A percentile compares a stretch with the other conserved stretches of the same genome.
phyloP scores from a whole-genome alignment of 2,329 filamentous ascomycete genomes.

The Fusarium tanahbumbuense region DNA sequence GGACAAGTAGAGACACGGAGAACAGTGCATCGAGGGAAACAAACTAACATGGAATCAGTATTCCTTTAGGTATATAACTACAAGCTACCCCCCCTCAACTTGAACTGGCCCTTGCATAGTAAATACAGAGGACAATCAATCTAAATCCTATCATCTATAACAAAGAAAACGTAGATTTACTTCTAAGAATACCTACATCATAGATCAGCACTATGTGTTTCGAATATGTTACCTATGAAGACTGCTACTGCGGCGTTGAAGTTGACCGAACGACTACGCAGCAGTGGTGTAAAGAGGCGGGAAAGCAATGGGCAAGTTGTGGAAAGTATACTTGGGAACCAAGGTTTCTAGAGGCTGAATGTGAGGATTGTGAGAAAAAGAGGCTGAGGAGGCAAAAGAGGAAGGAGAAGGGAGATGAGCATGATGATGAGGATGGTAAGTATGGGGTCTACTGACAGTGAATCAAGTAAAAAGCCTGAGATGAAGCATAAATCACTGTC shows the following conservation, averaged over 20 bases:
- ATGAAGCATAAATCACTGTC: not conserved
- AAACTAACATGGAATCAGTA: not conserved
- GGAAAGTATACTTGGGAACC: not conserved
- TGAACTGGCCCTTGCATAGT: too few species aligned
- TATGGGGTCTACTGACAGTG: too few species aligned
- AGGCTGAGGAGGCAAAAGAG: not conserved
- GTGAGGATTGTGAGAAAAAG: not conserved
- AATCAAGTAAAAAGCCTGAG: not conserved
- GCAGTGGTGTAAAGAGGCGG: not conserved
- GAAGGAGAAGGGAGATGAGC: not conserved
- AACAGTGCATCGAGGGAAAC: not conserved
- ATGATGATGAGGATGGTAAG: not conserved
- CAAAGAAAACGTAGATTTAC: rapidly evolving
- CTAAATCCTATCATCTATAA: rapidly evolving
- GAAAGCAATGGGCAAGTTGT: not conserved
- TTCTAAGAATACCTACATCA: not conserved
- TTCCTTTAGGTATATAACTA: not conserved
- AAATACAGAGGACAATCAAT: rapidly evolving
- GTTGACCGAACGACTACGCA: not conserved
- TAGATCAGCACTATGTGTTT: not conserved
- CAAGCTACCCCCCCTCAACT: not conserved
- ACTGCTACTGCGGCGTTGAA: not conserved
- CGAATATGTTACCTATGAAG: not conserved
- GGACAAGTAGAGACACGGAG: not conserved
- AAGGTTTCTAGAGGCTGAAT: not conserved